Evolutionary conservation across 306 rosid genomes (phyloP), one percentile per base, ranked within the genome.

Genomic region (Prunus davidiana): DNA sequence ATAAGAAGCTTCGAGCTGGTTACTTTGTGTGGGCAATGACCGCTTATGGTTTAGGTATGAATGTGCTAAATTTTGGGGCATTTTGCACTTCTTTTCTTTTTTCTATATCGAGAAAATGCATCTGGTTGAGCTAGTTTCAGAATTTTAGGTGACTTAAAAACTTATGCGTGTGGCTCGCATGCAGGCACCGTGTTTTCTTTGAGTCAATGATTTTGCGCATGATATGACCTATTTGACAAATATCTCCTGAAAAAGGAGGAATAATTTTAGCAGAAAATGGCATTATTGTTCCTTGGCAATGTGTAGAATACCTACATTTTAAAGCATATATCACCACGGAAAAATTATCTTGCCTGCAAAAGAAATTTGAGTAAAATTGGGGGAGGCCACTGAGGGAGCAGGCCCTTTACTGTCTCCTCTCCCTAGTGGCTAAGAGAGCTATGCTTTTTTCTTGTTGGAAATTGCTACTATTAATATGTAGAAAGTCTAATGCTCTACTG

Each of bases 1-100:
- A 89, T 86, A 92, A 85, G 87, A 91, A 68, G 65, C 97, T 96
- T 57, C 86, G 87, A 18, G 72, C 84, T 6, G 99, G 99, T 56
- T 96, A 96, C 90, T 96, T 96, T 69, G 72, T 96, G 62, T 91
- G 99, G 99, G 97, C 93, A 68, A 96, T 96, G 98, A 81, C 93
- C 52, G 99, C 99, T 55, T 96, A 92, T 79, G 99, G 99, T 74
- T 85, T 89, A 91, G 99, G 99, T 96, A 91, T 84, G 89, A 79
- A 72, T 49, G 12, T 45, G 60, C 77, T 46, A 61, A 45, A 27
- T 18, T 27, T 25, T 60, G 8, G 46, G 19, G 27, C 20, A 27
- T 45, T 14, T 16, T 73, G 28, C 58, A 25, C 25, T 0, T 18
- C 1, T 73, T 70, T 6, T 25, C 41, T 14, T 43, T 45, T 43